These are phyloP conservation scores for Lichtheimia ornata DNA, from an alignment of 371 early-diverging fungal species.

Conservation along the genomic window DNA sequence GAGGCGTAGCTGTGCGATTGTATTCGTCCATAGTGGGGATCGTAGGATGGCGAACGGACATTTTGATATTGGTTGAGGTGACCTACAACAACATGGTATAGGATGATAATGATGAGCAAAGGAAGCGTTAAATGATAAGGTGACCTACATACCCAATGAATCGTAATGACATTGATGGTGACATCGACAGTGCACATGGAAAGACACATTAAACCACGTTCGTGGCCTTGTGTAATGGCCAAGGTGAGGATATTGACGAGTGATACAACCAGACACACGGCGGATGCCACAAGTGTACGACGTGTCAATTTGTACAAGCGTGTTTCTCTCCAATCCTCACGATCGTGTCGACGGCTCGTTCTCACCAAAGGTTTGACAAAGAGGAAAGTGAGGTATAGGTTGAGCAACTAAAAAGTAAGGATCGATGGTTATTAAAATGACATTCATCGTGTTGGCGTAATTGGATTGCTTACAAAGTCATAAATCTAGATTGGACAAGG, in stretches of 20 bases:
- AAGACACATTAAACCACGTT: conserved; percentile 54
- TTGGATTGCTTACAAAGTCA: conserved; percentile 35
- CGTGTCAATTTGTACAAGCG: conserved; percentile 47
- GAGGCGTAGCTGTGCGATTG: not conserved
- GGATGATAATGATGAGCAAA: not conserved
- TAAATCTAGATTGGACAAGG: conserved; percentile 22
- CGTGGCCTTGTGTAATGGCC: conserved; percentile 46
- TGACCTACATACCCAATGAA: conserved; percentile 51
- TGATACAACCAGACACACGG: conserved; percentile 50
- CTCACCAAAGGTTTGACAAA: conserved; percentile 46
- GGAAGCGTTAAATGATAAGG: too few relatives aligned
- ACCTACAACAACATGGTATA: not conserved
- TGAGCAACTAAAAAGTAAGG: conserved; percentile 24
- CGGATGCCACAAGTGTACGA: conserved; percentile 50
- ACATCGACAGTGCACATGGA: conserved; percentile 58
- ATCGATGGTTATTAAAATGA: not conserved
- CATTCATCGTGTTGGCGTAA: not conserved
- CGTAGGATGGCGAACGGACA: conserved; percentile 11
- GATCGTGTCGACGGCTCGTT: conserved; percentile 17
- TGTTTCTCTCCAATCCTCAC: conserved; percentile 43
- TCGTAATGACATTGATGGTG: conserved; percentile 54
- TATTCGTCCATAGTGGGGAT: conserved; percentile 4
- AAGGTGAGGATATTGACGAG: conserved; percentile 47
- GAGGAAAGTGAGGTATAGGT: conserved; percentile 47
- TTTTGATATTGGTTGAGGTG: conserved; percentile 3